Evolutionary conservation across 2,329 filamentous ascomycete species (phyloP), one percentile per base, ranked within the genome.

Genomic region (Ceratocystis eucalypticola): DNA sequence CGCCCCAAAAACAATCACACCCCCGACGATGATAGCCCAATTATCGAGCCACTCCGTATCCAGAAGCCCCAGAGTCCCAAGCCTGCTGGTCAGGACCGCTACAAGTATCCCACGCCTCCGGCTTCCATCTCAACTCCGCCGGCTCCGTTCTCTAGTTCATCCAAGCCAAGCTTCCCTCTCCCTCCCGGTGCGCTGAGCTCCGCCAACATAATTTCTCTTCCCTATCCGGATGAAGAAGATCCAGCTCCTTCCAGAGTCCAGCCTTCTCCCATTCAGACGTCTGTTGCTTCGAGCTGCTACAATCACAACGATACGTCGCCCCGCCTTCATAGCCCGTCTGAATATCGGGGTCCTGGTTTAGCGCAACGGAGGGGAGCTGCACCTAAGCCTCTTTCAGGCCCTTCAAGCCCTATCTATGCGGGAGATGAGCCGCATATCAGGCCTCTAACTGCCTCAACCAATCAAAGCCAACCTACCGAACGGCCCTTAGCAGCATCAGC

Each of bases 331-430:
- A 79, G 79, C 68, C 78, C 83, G 33, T 74, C 78, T 70, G 79
- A 88, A 71, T 79, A 81, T 74, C 83, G 81, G 73, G 79, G 81
- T 12, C 84, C 84, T 55, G 82, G 84, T 62, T 79, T 96, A 68
- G 91, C 90, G 20, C 91, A 96, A 77, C 82, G 92, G 70, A 84
- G 92, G 72, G 89, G 89, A 28, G 87, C 88, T n/a, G 86, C 82
- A 6, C 89, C 91, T 28, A 92, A 90, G 73, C 88, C 91, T 61
- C 80, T 96, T 62, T 88, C 91, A 67, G 91, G 92, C 69, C 92
- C 91, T 1, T 86, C 88, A 20, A 91, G 88, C 57, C 88, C 89
- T 22, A 87, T 88, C 68, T 79, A 81, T 28, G 89, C 94, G 69
- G 87, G 87, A 71, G 86, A 91, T 66, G 88, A 84, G n/a, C 78